Base-by-base conservation (phyloP, 345 rosid genomes). In the Lenwebbia sp. region DNA sequence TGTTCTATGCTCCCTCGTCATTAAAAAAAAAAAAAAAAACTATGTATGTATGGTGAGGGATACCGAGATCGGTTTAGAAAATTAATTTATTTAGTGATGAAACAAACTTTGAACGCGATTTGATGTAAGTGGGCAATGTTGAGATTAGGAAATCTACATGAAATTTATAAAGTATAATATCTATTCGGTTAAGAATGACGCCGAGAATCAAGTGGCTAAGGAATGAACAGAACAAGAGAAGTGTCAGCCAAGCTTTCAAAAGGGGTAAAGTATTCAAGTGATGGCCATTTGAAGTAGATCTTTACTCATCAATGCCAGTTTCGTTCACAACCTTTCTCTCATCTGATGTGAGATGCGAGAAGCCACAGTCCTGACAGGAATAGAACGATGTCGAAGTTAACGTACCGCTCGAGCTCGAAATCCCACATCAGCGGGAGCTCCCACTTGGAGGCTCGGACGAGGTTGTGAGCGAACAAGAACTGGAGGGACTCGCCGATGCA, bases 341-440 rank as follows among this genome's bases (percentile, higher is more conserved):
- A 5, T 15, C 75, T 21, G 75, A 70, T 19, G 13, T 0, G 78
- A 70, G 78, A 70, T 33, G 47, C 47, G 47, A 70, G 78, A 37
- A 13, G 25, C 98, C 99, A 97, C 89, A 93, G 90, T 19, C 86
- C 88, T 10, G 10, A 70, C 2, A 8, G 47, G 78, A 9, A 22
- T 9, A 4, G 78, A 33, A 19, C 11, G 41, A 4, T 25, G 1
- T 19, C 25, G 7, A 19, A 37, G 10, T 0, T 33, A 70, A 98
- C 99, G 82, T 97, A 95, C 85, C 87, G 84, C 82, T 96, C 94
- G 21, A 97, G 96, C 88, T 91, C 90, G 4, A 51, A 89, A 87
- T 95, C 98, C 99, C 99, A 97, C 65, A 65, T 83, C 87, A 97
- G 70, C 5, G 94, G 96, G 3, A 90, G 91, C 94, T 97, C 98